Base-by-base conservation (phyloP, 345 rosid species). In the Erucastrum elatum region DNA sequence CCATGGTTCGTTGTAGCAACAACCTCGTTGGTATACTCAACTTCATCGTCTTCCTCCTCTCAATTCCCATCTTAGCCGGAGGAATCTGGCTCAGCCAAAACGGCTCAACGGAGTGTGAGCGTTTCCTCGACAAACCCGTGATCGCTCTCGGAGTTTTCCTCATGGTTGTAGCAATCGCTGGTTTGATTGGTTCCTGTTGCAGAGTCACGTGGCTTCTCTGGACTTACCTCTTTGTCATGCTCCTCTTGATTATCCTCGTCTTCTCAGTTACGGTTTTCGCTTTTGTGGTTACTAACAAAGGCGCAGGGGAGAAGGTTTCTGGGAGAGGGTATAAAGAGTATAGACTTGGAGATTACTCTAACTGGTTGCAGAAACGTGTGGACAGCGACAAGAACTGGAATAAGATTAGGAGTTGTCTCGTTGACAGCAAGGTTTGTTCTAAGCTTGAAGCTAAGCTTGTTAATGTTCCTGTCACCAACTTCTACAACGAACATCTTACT, bases 231-330 rank as follows among this genome's bases (percentile, higher is more conserved):
- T 46, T 90, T 29, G 95, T 92, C 51, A 92, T 92, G 98, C 91
- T 94, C 81, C 61, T 94, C 51, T 84, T 94, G 78, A 94, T 92
- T 8, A 77, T 94, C 8, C 13, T 90, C 31, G 85, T 90, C 61
- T 83, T 94, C 83, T 82, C 83, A 58, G 79, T 92, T 84, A 94
- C 98, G 1, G 84, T 92, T 77, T 87, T 94, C 70, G 91, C 98
- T 25, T 94, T 94, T 66, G 93, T 83, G 1, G 98, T 92, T 60
- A 94, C 98, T 35, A 94, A 91, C 81, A 92, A 92, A 72, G 98
- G 98, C 0, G 97, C 98, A 3, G 98, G 98, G 1, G 37, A 85
- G 9, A 88, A 27, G 0, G 2, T 94, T 16, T 80, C 89, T 0
- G 88, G 55, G 0, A 87, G 15, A 66, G 98, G 98, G 9, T 94